Percentiles rank a stretch among this genome's conserved stretches.
phyloP scores from a whole-genome alignment of 78 protist genomes.

The Reticulomyxa filosa region DNA sequence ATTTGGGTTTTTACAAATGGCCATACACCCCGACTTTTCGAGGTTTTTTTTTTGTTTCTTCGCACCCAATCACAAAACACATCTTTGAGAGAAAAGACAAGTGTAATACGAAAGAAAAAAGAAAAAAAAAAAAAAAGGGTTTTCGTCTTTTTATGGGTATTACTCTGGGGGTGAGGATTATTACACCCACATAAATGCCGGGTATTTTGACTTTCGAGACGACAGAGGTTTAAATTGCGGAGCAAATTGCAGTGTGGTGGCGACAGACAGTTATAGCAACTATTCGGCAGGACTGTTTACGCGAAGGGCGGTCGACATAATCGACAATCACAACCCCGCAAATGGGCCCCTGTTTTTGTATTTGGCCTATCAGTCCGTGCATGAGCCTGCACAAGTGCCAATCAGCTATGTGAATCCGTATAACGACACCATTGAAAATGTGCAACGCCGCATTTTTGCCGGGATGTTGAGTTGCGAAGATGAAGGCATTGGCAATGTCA shows the following conservation, averaged over 20 bases:
- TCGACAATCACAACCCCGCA: neutral
- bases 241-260: neutral
- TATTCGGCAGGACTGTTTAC: neutral
- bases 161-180: conserved; percentile 9
- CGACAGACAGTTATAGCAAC: neutral
- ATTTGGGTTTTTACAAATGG: conserved; percentile 6
- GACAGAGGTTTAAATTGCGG: neutral
- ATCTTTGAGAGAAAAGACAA: no score
- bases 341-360: conserved; percentile 6
- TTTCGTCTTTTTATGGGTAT: no score
- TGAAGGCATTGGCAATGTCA: conserved; percentile 4
- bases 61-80: no score
- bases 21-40: conserved; percentile 2
- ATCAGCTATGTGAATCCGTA: neutral
- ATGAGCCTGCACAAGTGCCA: neutral
- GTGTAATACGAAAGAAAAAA: no score
- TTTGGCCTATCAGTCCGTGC: conserved; percentile 1
- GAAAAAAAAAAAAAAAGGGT: no score
- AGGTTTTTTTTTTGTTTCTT: neutral
- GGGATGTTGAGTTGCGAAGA: neutral
- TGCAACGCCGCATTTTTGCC: neutral
- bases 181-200: neutral
- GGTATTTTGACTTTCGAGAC: neutral
- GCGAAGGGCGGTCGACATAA: neutral
- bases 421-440: neutral